Evolutionary conservation across 139 green algal genomes (phyloP).

Genomic region (Chlorella sorokiniana): DNA sequence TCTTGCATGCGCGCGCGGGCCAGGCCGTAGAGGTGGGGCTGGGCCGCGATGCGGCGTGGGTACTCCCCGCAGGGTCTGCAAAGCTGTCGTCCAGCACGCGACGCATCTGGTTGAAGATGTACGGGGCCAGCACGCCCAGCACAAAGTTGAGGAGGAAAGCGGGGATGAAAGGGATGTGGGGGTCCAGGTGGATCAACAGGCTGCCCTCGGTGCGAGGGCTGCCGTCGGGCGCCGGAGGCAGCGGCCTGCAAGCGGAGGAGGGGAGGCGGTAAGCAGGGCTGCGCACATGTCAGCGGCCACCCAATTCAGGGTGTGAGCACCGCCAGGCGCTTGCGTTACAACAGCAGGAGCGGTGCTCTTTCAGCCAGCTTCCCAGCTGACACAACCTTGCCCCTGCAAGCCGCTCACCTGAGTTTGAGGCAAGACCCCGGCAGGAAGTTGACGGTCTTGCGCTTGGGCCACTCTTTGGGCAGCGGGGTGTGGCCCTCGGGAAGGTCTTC

Average conservation of each 20-base stretch:
- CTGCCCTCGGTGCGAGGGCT: conserved; percentile 21
- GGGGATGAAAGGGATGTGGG: conserved; percentile 42
- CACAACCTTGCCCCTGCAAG: too few relatives aligned
- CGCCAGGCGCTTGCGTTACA: too few relatives aligned
- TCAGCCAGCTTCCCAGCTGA: too few relatives aligned
- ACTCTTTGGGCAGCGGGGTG: conserved; percentile 3
- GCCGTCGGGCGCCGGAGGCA: conserved; percentile 17
- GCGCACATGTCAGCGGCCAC: too few relatives aligned
- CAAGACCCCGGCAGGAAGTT: conserved; percentile 34
- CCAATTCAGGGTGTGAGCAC: too few relatives aligned
- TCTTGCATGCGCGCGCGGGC: conserved; percentile 21
- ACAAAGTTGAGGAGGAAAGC: conserved; percentile 48
- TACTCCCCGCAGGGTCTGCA: conserved; percentile 4
- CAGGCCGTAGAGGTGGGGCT: conserved; percentile 38
- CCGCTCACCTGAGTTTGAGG: conserved; percentile 23
- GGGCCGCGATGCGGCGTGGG: conserved; percentile 10
- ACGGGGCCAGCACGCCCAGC: conserved; percentile 41
- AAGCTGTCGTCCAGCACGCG: conserved; percentile 27
- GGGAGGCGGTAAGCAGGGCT: too few relatives aligned
- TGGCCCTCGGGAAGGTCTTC: conserved; percentile 10
- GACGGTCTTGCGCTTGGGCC: conserved; percentile 14
- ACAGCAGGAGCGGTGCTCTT: too few relatives aligned
- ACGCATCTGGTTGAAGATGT: conserved; percentile 17
- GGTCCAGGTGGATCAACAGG: conserved; percentile 43
- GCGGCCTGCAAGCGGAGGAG: conserved; percentile 34